Evolutionary conservation across 345 rosid species (phyloP), one percentile per base, ranked within the genome.

Genomic region (Nasturtium officinale): DNA sequence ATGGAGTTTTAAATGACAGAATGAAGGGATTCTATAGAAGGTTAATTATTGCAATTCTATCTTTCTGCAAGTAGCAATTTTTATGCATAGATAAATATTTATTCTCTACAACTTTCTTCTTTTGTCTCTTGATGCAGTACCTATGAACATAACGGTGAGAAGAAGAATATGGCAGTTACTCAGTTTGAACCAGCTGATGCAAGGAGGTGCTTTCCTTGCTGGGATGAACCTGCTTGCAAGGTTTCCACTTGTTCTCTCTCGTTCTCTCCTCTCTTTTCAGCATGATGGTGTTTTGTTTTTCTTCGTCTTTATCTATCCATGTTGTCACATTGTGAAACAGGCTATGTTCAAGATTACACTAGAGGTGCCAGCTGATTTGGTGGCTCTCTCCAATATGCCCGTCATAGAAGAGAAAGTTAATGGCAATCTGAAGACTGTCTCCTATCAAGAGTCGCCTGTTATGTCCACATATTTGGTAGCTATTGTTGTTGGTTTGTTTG

Each of bases 161-260:
- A 86, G 87, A 95, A 85, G 89, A 90, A 95, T 54, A 90, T 95
- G 99, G 99, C 96, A 5, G 99, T 91, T 55, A 95, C 98, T 2
- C 98, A 95, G 79, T 95, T 95, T 78, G 99, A 91, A 82, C 97
- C 97, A 4, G 96, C 87, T 62, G 96, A 95, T 83, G 97, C 98
- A 25, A 85, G 99, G 77, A 83, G 87, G 73, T 95, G 96, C 79
- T 91, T 95, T 76, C 99, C 99, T 0, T 95, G 99, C 66, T 91
- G 99, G 99, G 99, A 95, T 69, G 97, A 95, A 79, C 99, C 99
- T 69, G 89, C 92, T 71, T 89, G 89, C 96, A 95, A 95, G 96
- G 98, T 89, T 32, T 72, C 11, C 59, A 32, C 52, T 9, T 37
- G 6, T 33, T 54, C 28, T 54, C 38, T 55, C 47, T 33, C 17